Evolutionary conservation across 2,329 filamentous ascomycete genomes (phyloP).

Genomic region (Didymella pomorum): DNA sequence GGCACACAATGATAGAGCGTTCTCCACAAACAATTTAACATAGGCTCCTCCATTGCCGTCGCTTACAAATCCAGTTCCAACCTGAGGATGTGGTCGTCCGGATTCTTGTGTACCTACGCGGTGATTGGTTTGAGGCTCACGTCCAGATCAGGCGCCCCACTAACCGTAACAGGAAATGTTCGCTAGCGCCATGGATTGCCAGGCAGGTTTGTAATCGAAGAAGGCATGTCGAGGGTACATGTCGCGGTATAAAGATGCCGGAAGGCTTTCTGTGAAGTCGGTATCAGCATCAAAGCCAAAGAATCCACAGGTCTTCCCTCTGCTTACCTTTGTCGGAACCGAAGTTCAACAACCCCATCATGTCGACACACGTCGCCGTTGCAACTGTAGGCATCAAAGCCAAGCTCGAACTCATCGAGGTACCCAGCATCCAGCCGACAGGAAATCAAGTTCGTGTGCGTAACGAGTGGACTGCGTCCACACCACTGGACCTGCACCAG

Average conservation of each 20-base stretch:
- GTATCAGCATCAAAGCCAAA: no score
- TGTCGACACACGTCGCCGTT: conserved; percentile 52
- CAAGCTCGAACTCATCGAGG: conserved; percentile 47
- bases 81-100: no score
- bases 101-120: not conserved
- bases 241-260: not conserved
- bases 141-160: not conserved
- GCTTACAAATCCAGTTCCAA: not conserved
- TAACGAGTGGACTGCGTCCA: conserved; percentile 67
- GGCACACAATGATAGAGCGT: not conserved
- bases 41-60: not conserved
- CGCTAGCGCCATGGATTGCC: not conserved
- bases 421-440: conserved; percentile 46
- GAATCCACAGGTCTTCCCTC: no score
- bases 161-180: conserved; percentile 13
- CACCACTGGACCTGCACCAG: conserved; percentile 68
- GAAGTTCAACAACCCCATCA: conserved; percentile 8
- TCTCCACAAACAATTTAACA: not conserved
- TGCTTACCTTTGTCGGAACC: not conserved
- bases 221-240: not conserved
- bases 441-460: conserved; percentile 62
- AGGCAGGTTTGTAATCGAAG: conserved; percentile 5
- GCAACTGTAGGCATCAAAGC: conserved; percentile 51
- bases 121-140: not conserved
- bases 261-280: no score